Conservation (phyloP, 768 basidiomycete species). For the Suillus sp. region DNA sequence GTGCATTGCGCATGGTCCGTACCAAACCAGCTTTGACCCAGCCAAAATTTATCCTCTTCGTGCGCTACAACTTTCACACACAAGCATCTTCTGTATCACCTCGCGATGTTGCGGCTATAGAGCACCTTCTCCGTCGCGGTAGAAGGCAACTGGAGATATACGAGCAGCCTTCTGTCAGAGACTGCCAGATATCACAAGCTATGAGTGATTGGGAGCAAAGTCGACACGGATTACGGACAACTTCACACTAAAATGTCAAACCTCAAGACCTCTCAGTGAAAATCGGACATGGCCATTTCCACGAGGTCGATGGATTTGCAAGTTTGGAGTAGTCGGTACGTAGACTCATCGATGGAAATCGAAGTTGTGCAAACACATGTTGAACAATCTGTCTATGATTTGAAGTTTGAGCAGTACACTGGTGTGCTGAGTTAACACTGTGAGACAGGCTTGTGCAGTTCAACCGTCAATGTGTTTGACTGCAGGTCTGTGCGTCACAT, state of each 20-base stretch:
- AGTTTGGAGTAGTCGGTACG: too few species aligned
- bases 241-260: not conserved
- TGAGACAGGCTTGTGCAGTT: too few species aligned
- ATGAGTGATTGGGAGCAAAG: constrained; percentile 67
- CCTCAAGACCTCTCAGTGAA: too few species aligned
- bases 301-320: too few species aligned
- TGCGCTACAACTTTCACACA: constrained; percentile 69
- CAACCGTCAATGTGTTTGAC: too few species aligned
- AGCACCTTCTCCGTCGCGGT: constrained; percentile 76
- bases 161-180: constrained; percentile 64
- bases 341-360: too few species aligned
- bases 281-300: too few species aligned
- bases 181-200: constrained; percentile 72
- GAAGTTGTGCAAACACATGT: too few species aligned
- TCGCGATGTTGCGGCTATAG: constrained; percentile 67
- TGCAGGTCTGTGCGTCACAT: too few species aligned
- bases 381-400: too few species aligned
- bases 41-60: constrained; percentile 65
- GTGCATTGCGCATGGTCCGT: constrained; percentile 74
- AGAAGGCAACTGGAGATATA: constrained; percentile 68
- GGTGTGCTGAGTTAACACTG: too few species aligned
- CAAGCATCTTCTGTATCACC: constrained; percentile 63
- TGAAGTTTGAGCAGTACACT: too few species aligned
- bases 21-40: constrained; percentile 63
- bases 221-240: constrained; percentile 21